Evolutionary conservation across 495 filamentous ascomycete species (phyloP), one percentile per base, ranked within the genome.

Genomic region (Copromyces sp.): DNA sequence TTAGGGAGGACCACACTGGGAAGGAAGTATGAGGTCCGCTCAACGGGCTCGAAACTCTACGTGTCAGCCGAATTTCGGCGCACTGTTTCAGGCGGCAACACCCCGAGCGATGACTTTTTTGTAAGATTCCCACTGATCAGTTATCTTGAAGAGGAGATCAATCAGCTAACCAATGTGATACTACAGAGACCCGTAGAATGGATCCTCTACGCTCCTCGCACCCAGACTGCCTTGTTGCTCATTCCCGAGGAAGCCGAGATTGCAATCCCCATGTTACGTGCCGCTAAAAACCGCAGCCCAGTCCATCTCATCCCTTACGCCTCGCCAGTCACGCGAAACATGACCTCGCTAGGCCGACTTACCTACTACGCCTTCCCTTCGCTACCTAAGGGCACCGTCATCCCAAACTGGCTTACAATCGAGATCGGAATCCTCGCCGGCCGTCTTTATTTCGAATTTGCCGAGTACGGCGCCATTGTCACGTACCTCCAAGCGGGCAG

Each of bases 361-460:
- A 88, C 83, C 75, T 86, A 86, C 74, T 76, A 65, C 29, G 14
- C 80, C 8, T 74, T 87, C 4, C 88, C 88, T 0, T n/a, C 59
- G 11, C 78, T 89, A 0, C 82, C 85, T 0, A 4, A 20, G 0
- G 44, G 40, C 0, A 83, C 81, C 74, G 71, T 32, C 20, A 75
- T 83, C 7, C 86, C 86, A 0, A 59, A 72, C 3, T 86, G 84
- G 85, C 76, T 89, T 12, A 75, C 69, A 5, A 78, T 88, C 61
- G 86, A 90, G 68, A 78, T 90, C 0, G 87, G 86, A 2, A 83
- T 91, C 17, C 82, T 89, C 38, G 80, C 84, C 6, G 88, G 87
- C 1, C 80, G 87, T 2, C 78, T 90, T 0, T 91, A 90, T 72
- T 85, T 89, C 71, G 77, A 84, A 3, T 85, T 77, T 38, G 68